Evolutionary conservation across 2,329 filamentous ascomycete genomes (phyloP).

Genomic region (Trichophyton benhamiae): DNA sequence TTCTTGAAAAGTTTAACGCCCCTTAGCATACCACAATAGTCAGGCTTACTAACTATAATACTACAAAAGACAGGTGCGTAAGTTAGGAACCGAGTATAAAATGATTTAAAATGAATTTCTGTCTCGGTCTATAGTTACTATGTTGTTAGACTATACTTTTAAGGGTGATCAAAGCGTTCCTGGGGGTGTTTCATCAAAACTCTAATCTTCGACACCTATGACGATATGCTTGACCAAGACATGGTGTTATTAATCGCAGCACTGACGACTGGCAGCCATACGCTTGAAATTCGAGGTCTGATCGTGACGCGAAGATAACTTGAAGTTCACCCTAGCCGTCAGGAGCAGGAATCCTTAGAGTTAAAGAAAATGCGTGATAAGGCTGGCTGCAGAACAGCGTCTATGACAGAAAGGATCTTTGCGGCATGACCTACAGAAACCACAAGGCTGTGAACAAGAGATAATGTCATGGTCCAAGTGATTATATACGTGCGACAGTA

Average conservation of each 20-base stretch:
- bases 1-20: no score
- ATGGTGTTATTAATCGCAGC: not conserved
- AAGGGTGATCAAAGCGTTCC: not conserved
- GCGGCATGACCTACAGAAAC: not conserved
- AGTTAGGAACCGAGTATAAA: no score
- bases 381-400: not conserved
- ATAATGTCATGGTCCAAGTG: not conserved
- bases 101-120: no score
- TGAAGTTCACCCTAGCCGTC: not conserved
- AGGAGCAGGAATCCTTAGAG: not conserved
- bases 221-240: not conserved
- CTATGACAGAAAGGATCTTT: not conserved
- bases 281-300: no score
- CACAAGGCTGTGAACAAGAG: not conserved
- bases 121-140: no score
- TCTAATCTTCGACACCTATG: not conserved
- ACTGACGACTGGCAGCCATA: not conserved
- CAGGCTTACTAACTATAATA: no score
- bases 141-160: not conserved
- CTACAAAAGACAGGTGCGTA: no score
- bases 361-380: not conserved
- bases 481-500: not conserved
- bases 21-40: no score
- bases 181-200: not conserved
- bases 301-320: not conserved